A percentile compares a stretch with the other conserved stretches of the same genome.
These are phyloP conservation scores for Theobroma grandiflorum DNA, from an alignment of 441 rosid genomes.

Conservation along the genomic window DNA sequence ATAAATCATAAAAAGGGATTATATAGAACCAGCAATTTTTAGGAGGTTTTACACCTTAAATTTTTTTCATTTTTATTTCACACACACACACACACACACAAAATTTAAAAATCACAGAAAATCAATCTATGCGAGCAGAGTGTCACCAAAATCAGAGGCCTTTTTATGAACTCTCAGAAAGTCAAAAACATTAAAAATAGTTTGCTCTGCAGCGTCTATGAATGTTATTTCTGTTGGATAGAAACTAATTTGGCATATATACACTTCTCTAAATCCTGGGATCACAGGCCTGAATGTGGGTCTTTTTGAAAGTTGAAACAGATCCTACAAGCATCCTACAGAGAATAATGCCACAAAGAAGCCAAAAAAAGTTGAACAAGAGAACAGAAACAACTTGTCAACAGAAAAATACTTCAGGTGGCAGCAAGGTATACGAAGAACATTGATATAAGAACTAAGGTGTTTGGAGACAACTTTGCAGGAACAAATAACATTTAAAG, in stretches of 20 bases:
- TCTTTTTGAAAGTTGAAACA: neutral
- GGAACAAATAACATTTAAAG: neutral
- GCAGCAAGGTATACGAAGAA: neutral
- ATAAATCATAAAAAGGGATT: neutral
- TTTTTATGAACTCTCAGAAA: neutral
- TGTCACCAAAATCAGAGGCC: neutral
- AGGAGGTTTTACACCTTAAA: neutral
- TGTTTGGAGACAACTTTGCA: conserved; percentile 9
- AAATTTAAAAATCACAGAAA: neutral
- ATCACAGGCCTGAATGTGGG: neutral
- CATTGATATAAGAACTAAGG: neutral
- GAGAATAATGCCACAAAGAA: neutral
- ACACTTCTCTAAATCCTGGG: neutral
- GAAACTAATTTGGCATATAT: neutral
- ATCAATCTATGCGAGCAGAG: neutral
- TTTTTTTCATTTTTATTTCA: neutral
- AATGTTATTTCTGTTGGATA: neutral
- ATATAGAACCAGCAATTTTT: neutral
- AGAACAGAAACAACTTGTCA: conserved; percentile 3
- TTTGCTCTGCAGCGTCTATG: neutral
- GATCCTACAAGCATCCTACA: neutral
- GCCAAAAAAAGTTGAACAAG: neutral
- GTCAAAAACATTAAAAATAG: neutral
- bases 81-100: neutral
- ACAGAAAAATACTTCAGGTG: neutral